A percentile compares a stretch with the other conserved stretches of the same genome.
These are phyloP conservation scores for Saccharomyces eubayanus DNA, from an alignment of 805 yeast genomes.

Conservation along the genomic window DNA sequence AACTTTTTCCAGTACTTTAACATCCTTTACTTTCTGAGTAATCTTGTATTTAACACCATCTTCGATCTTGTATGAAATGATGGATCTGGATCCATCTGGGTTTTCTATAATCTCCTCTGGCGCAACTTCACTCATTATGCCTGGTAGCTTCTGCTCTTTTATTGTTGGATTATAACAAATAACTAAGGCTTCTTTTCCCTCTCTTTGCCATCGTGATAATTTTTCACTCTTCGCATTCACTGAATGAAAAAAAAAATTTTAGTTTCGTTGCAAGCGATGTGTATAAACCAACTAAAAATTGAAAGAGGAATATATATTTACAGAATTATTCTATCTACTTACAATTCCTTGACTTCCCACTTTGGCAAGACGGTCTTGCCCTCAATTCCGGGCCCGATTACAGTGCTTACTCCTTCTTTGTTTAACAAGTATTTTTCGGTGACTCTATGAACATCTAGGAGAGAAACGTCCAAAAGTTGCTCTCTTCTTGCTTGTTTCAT, in stretches of 20 bases:
- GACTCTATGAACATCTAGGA: slow-evolving; percentile 52
- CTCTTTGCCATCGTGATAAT: background rate
- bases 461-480: slow-evolving; percentile 55
- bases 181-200: background rate
- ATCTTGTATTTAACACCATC: slow-evolving; percentile 80
- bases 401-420: slow-evolving; percentile 10
- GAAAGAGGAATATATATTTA: background rate
- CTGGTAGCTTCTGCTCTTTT: background rate
- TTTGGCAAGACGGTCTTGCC: slow-evolving; percentile 8
- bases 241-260: background rate
- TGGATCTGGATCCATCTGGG: slow-evolving; percentile 84
- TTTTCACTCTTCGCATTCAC: background rate
- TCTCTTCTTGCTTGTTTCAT: slow-evolving; percentile 76
- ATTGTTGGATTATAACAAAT: too few species aligned
- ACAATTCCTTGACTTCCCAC: slow-evolving; percentile 15
- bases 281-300: background rate
- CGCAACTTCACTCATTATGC: slow-evolving; percentile 50
- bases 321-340: background rate
- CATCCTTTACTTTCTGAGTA: slow-evolving; percentile 75
- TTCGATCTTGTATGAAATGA: slow-evolving; percentile 65
- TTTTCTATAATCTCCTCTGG: slow-evolving; percentile 69
- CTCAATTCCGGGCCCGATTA: slow-evolving; percentile 17
- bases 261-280: background rate
- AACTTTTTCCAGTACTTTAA: slow-evolving; percentile 70
- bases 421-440: slow-evolving; percentile 43